Evolutionary conservation across 2,329 filamentous ascomycete species (phyloP).

Genomic region (Xylariaceae sp.): DNA sequence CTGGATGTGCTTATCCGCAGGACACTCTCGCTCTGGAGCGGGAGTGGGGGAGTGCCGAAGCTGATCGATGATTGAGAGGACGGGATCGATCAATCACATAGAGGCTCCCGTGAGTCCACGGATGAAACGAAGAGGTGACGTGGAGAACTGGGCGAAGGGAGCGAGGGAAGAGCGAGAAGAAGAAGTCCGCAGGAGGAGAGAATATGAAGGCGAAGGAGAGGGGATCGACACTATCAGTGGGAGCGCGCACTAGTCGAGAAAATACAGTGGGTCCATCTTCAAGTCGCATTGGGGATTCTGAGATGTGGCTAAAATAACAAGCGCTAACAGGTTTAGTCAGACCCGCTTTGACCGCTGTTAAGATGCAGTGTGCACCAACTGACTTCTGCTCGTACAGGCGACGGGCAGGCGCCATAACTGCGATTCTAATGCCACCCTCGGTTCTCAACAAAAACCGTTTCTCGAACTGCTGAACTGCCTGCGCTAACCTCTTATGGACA

Average conservation of each 20-base stretch:
- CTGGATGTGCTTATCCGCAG: background rate
- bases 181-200: conserved; percentile 1
- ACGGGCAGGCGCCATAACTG: background rate
- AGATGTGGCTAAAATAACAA: background rate
- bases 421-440: background rate
- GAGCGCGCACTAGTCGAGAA: background rate
- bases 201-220: conserved; percentile 1
- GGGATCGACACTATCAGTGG: background rate
- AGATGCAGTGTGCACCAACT: background rate
- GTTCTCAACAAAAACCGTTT: background rate
- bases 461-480: too few relatives aligned
- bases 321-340: background rate
- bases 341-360: background rate
- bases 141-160: conserved; percentile 1
- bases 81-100: conserved; percentile 8
- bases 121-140: background rate
- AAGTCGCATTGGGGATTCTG: background rate
- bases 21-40: background rate
- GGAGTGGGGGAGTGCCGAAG: conserved; percentile 1
- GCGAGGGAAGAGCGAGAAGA: background rate
- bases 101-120: conserved; percentile 2
- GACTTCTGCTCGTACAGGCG: background rate
- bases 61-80: conserved; percentile 4
- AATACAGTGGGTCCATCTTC: background rate
- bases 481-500: too few relatives aligned